Evolutionary conservation across 257 asterid genomes (phyloP).

Genomic region (Przewalskia tangutica): DNA sequence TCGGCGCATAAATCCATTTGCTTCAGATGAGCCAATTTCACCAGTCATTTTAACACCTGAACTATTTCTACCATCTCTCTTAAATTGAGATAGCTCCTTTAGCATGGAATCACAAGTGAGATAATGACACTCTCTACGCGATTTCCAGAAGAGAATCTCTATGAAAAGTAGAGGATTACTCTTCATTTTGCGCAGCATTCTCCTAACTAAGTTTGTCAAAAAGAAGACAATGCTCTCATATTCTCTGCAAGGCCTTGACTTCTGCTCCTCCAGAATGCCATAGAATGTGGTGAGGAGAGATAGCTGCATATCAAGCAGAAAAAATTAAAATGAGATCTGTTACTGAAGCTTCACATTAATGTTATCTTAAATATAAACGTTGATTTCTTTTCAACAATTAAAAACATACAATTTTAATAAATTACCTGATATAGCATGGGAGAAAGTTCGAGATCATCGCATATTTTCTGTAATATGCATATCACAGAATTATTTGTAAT

Average conservation of each 20-base stretch:
- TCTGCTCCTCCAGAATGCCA: slow-evolving; percentile 87
- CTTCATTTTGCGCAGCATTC: slow-evolving; percentile 89
- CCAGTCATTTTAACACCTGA: slow-evolving; percentile 25
- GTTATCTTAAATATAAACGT: background rate
- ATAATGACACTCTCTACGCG: slow-evolving; percentile 69
- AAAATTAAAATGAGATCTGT: slow-evolving; percentile 9
- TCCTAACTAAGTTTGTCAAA: slow-evolving; percentile 60
- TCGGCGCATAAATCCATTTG: slow-evolving; percentile 49
- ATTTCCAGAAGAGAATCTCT: slow-evolving; percentile 73
- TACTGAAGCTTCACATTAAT: background rate
- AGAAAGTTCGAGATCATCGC: slow-evolving; percentile 83
- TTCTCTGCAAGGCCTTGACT: slow-evolving; percentile 63
- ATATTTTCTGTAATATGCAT: slow-evolving; percentile 54
- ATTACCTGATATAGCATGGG: slow-evolving; percentile 96
- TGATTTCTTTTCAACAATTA: background rate
- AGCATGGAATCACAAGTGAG: slow-evolving; percentile 72
- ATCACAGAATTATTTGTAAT: slow-evolving; percentile 65
- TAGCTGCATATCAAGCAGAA: slow-evolving; percentile 46
- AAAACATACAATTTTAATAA: background rate
- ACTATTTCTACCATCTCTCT: slow-evolving; percentile 25
- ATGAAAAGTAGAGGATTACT: slow-evolving; percentile 72
- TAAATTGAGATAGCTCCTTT: slow-evolving; percentile 48
- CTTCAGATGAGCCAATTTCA: slow-evolving; percentile 38
- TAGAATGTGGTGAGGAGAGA: slow-evolving; percentile 67
- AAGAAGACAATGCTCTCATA: slow-evolving; percentile 65